Evolutionary conservation across 2,329 filamentous ascomycete genomes (phyloP), one percentile per base, ranked within the genome.

Genomic region (Neofusicoccum cordaticola): DNA sequence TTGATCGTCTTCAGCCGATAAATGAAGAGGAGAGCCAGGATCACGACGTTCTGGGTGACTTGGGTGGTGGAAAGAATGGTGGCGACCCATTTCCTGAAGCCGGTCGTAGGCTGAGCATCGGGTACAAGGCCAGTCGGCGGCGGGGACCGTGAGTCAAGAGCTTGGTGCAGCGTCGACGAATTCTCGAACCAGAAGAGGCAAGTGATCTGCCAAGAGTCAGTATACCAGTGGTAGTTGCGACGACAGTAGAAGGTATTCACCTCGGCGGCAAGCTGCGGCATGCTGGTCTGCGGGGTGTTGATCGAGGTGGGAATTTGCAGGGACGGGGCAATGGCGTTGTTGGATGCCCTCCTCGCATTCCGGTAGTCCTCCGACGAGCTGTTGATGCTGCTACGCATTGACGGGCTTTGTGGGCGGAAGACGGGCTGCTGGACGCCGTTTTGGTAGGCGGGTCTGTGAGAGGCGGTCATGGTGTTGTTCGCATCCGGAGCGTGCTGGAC

Each of bases 141-240:
- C 67, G 80, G 74, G 8, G 77, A 76, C 42, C 78, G 77, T 5
- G 86, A 79, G 9, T 88, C 86, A 74, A 93, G 90, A 42, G 93
- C 91, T 65, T 86, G 84, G 69, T 90, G 86, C 15, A 98, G 81
- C 22, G 90, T 90, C n/a, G 90, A 85, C 48, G 91, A 90, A 15
- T 90, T 90, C 78, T 98, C 93, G 75, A 98, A 98, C 94, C 95
- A 98, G 80, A 98, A 97, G 13, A 99, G 84, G 74, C 94, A 97
- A 12, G 94, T 96, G 78, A 98, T 91, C 91, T 97, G 72, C 4
- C 8, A 5, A 15, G 17, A 37, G 42, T 60, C 31, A 60, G 56
- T 22, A 15, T 22, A 6, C 15, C 4, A 9, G 17, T 4, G 50
- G 17, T 66, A 22, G 51, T 66, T 66, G 66, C 7, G 13, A 15